Evolutionary conservation across 192 early-diverging fungal genomes (phyloP), one percentile per base, ranked within the genome.

Genomic region (Umbelopsis vinacea): DNA sequence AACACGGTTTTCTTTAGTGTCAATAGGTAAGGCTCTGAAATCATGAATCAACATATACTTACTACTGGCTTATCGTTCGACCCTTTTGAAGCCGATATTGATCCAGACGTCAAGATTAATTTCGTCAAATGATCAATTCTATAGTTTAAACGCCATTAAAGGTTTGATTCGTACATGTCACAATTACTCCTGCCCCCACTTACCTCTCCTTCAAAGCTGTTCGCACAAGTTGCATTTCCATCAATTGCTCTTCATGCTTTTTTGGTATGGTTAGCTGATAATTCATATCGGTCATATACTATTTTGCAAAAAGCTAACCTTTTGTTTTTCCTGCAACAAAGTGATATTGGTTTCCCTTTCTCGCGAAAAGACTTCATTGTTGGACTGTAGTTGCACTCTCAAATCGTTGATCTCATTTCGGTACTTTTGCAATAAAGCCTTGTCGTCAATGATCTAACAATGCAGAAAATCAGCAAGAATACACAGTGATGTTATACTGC

Each of bases 371-470:
- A 76, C 52, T 67, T 84, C 80, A 54, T 88, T 91, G 9, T 92
- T 90, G 23, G 81, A 60, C 71, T 80, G 68, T 9, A 95, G 77
- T 76, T 94, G 86, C 12, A 79, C 68, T 60, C 87, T 82, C 43
- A 96, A 76, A 12, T 96, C 93, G 26, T 83, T 79, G 73, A 96
- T 96, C 76, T 96, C 94, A 8, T 82, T 68, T 55, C 87, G 80
- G 78, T 96, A 96, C 75, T 93, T 92, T 69, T 96, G 91, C 12
- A 96, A 68, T 24, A 96, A 75, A 0, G 93, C 93, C 71, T 94
- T 93, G 52, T 96, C 93, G 74, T 94, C 93, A 67, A 86, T 80
- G 7, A 91, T 78, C 69, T 81, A 72, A 37, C 33, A 40, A n/a
- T 71, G 24, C 24, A n/a, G 14, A 54, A 17, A 43, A 26, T 50